These are phyloP conservation scores for Aspergillus sp. DNA, from an alignment of 2,329 filamentous ascomycete species.

Conservation along the genomic window DNA sequence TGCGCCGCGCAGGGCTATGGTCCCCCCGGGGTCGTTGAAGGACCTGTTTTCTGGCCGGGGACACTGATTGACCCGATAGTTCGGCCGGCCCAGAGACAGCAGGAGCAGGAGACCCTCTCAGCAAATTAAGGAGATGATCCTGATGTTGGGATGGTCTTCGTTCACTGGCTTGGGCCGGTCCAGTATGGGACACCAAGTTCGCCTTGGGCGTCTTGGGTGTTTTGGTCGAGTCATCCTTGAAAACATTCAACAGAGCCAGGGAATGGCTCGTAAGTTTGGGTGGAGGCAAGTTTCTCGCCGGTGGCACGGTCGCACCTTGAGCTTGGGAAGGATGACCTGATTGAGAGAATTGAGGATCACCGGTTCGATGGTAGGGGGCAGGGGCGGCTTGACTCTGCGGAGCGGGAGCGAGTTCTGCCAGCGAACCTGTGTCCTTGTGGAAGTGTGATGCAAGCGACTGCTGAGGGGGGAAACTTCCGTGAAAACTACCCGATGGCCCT, in stretches of 20 bases:
- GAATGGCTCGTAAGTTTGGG: slow-evolving; percentile 61
- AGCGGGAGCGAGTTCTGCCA: slow-evolving; percentile 15
- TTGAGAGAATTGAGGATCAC: slow-evolving; percentile 48
- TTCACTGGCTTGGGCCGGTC: slow-evolving; percentile 12
- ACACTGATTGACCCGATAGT: slow-evolving; percentile 47
- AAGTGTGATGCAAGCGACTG: slow-evolving; percentile 25
- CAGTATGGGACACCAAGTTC: slow-evolving; percentile 20
- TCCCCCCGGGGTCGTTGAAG: slow-evolving; percentile 32
- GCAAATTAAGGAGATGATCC: slow-evolving; percentile 38
- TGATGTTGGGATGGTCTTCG: slow-evolving; percentile 40
- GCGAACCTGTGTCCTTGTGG: slow-evolving; percentile 23
- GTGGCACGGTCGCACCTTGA: slow-evolving; percentile 53
- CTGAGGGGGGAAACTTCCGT: slow-evolving; percentile 24
- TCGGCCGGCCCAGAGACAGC: slow-evolving; percentile 45
- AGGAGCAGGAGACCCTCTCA: slow-evolving; percentile 30
- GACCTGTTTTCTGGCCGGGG: slow-evolving; percentile 36
- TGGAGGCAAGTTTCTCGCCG: slow-evolving; percentile 59
- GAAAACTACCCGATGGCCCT: slow-evolving; percentile 22
- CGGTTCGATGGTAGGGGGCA: slow-evolving; percentile 51
- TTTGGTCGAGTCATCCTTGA: slow-evolving; percentile 48
- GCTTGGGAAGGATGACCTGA: slow-evolving; percentile 35
- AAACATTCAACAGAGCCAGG: slow-evolving; percentile 59
- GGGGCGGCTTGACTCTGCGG: slow-evolving; percentile 25
- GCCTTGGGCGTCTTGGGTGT: slow-evolving; percentile 27
- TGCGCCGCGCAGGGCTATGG: slow-evolving; percentile 19